Conservation (phyloP, 2,329 filamentous ascomycete genomes). For the Rutstroemia sp. region DNA sequence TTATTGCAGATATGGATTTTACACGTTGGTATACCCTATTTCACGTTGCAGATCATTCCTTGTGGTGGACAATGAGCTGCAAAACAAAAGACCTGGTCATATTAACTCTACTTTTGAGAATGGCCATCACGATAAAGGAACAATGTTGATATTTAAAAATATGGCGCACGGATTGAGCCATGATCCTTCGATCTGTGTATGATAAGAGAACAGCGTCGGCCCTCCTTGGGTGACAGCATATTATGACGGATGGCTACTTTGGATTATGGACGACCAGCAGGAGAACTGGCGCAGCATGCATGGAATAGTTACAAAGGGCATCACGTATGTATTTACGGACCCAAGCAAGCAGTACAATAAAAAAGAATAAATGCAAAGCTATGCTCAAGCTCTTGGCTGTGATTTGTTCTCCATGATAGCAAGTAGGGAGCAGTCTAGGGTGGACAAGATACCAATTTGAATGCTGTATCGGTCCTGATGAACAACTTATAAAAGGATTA, state of each 20-base stretch:
- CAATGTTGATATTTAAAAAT: slow-evolving; percentile 1
- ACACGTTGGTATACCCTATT: neutral
- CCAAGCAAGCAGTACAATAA: slow-evolving; percentile 1
- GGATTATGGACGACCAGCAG: neutral
- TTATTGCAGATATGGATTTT: slow-evolving; percentile 4
- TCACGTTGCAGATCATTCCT: neutral
- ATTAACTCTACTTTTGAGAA: neutral
- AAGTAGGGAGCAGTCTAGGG: too few relatives aligned
- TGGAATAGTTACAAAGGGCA: slow-evolving; percentile 3
- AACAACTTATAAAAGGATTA: too few relatives aligned
- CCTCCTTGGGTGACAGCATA: neutral
- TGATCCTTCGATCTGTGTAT: neutral
- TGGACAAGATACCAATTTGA: too few relatives aligned
- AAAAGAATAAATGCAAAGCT: neutral
- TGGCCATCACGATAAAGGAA: neutral
- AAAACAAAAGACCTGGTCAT: neutral
- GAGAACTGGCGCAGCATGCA: slow-evolving; percentile 3
- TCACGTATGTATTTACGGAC: slow-evolving; percentile 6
- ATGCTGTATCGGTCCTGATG: too few relatives aligned
- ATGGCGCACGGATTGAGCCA: neutral
- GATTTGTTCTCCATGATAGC: neutral
- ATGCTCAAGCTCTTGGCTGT: too few relatives aligned
- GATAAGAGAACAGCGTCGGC: neutral
- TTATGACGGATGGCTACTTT: slow-evolving; percentile 2
- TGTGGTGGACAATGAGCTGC: neutral